Base-by-base conservation (phyloP, 768 basidiomycete genomes). In the Auriscalpium vulgare region DNA sequence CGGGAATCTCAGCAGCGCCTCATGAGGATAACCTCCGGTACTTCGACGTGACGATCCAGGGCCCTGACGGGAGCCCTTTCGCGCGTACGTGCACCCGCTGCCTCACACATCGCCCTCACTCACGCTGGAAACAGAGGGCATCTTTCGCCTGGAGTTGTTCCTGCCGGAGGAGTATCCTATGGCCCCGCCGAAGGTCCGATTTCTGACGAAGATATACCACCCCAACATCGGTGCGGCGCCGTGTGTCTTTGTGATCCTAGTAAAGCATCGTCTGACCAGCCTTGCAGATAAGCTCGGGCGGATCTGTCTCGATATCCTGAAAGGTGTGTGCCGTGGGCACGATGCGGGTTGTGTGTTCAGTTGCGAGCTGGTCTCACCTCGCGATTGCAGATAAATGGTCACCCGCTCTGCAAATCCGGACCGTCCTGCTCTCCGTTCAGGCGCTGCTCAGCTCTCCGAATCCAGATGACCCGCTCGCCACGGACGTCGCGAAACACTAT, bases 131-230 rank as follows among this genome's bases (percentile, higher is more conserved):
- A 10, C 57, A 97, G 95, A 87, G 64, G 97, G 95, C 19, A 77
- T 89, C 17, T 98, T 98, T 76, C 88, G 86, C 65, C 80, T 98
- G n/a, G 97, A 99, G 72, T 78, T 99, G 46, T 99, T 98, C 75
- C 77, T 99, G 29, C 97, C 97, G 4, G 97, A 98, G 72, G 97
- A 98, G 71, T 99, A 99, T 73, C 97, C 97, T 1, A 99, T 99
- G 97, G 90, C 88, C 50, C 95, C 97, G 0, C 97, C 97, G 21
- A 99, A 99, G 74, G 97, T 99, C 45, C 60, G 88, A 78, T 99
- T 99, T 74, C 95, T 93, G 63, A 98, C 97, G 69, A 97, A 97
- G 89, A 97, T 97, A 66, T 98, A 97, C 73, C 95, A 98, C 72
- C 95, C 97, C 49, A 99, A 99, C 71, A 99, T 99, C 74, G 95